Conservation (phyloP, 306 rosid species). For the Casuarina glauca region DNA sequence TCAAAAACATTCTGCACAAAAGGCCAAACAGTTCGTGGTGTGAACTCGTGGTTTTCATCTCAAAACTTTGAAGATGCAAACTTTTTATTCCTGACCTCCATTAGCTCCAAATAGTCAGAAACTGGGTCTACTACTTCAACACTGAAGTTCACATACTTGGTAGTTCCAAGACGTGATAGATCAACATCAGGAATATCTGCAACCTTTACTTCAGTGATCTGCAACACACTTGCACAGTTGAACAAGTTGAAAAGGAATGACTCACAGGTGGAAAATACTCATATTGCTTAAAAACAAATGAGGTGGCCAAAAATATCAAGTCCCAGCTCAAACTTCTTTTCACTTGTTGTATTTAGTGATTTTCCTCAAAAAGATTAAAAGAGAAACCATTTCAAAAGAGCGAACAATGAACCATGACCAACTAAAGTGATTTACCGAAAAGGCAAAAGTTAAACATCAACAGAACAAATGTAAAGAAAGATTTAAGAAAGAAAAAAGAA, state of each 20-base stretch:
- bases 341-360: too few species aligned
- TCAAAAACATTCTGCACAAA: slow-evolving; percentile 82
- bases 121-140: slow-evolving; percentile 95
- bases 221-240: slow-evolving; percentile 32
- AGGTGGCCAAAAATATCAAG: not conserved
- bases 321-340: too few species aligned
- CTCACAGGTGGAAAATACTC: slow-evolving; percentile 9
- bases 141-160: slow-evolving; percentile 67
- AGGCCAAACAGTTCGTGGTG: slow-evolving; percentile 28
- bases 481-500: not conserved
- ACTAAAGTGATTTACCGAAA: not conserved
- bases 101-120: slow-evolving; percentile 84
- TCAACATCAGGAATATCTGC: slow-evolving; percentile 93
- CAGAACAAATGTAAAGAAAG: not conserved
- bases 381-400: not conserved
- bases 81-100: slow-evolving; percentile 64
- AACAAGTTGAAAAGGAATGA: slow-evolving; percentile 16
- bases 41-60: slow-evolving; percentile 23
- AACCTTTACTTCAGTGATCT: slow-evolving; percentile 80
- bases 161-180: slow-evolving; percentile 70
- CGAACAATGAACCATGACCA: not conserved
- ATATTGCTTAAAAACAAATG: slow-evolving; percentile 9
- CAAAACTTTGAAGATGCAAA: slow-evolving; percentile 18
- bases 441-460: not conserved
- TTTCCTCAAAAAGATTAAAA: not conserved